phyloP scores from a whole-genome alignment of 768 basidiomycete genomes.

The Galerina marginata region DNA sequence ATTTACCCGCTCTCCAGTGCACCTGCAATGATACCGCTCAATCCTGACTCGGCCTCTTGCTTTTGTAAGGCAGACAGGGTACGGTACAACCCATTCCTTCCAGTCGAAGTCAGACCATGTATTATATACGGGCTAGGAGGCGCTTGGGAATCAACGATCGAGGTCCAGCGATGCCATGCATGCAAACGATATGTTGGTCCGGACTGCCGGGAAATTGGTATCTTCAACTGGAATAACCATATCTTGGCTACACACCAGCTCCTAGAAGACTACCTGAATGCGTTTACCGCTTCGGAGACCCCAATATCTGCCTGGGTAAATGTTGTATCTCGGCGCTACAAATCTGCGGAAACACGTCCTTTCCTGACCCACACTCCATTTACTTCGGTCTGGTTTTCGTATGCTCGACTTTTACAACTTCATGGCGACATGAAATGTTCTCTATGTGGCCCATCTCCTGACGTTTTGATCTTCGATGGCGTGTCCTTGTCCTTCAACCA shows the following conservation, averaged over 20 bases:
- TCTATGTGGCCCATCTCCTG: not conserved
- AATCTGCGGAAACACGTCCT: not conserved
- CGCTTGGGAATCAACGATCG: slow-evolving; percentile 8
- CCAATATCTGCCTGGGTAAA: slow-evolving; percentile 38
- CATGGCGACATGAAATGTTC: not conserved
- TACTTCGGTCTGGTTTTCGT: not conserved
- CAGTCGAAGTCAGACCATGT: not conserved
- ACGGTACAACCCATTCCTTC: slow-evolving; percentile 3
- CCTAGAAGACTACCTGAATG: slow-evolving; percentile 38
- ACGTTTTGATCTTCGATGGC: not conserved
- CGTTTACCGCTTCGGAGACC: slow-evolving; percentile 38
- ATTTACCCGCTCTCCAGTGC: not conserved
- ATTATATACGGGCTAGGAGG: slow-evolving; percentile 17
- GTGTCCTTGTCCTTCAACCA: not conserved
- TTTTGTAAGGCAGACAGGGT: slow-evolving; percentile 11
- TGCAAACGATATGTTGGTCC: slow-evolving; percentile 34
- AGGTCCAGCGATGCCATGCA: slow-evolving; percentile 21
- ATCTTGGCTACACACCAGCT: slow-evolving; percentile 36
- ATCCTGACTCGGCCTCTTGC: slow-evolving; percentile 10
- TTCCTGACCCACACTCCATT: not conserved
- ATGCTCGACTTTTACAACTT: not conserved
- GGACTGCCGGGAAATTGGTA: slow-evolving; percentile 29
- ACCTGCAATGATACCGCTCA: slow-evolving; percentile 8
- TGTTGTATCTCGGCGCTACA: slow-evolving; percentile 19
- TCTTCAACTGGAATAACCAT: slow-evolving; percentile 42